phyloP scores from a whole-genome alignment of 2,329 filamentous ascomycete species.

The Lasiodiplodia sp. region DNA sequence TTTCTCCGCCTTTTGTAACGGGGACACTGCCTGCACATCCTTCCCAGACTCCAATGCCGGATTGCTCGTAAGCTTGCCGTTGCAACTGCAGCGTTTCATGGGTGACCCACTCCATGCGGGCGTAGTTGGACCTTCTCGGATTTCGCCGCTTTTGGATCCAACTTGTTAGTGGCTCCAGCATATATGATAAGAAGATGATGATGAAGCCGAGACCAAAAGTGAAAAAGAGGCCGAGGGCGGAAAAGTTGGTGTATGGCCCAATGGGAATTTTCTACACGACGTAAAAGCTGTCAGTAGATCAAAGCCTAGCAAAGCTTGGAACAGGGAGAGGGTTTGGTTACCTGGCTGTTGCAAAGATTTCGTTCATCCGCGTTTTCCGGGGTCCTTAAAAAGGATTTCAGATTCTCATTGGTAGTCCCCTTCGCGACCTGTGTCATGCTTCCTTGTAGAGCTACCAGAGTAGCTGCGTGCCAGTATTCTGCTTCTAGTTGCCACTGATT shows the following conservation, averaged over 20 bases:
- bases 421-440: not conserved
- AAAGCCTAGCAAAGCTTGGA: too few species aligned
- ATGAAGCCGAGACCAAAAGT: slow-evolving; percentile 35
- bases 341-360: not conserved
- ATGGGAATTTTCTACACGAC: slow-evolving; percentile 32
- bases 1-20: slow-evolving; percentile 13
- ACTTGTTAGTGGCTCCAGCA: not conserved
- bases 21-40: slow-evolving; percentile 27
- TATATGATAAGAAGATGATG: slow-evolving; percentile 33
- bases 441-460: slow-evolving; percentile 27
- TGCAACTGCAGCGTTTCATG: slow-evolving; percentile 27
- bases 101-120: slow-evolving; percentile 16
- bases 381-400: not conserved
- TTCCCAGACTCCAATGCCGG: not conserved
- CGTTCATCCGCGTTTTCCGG: not conserved
- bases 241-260: slow-evolving; percentile 33
- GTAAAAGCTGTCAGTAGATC: too few species aligned
- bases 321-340: not conserved
- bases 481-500: slow-evolving; percentile 34
- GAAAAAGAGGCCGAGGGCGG: slow-evolving; percentile 37
- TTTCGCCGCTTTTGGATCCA: too few species aligned
- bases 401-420: not conserved
- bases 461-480: slow-evolving; percentile 25
- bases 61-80: slow-evolving; percentile 17
- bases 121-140: too few species aligned